Evolutionary conservation across 345 rosid species (phyloP), one percentile per base, ranked within the genome.

Genomic region (Hibiscus syriacus): DNA sequence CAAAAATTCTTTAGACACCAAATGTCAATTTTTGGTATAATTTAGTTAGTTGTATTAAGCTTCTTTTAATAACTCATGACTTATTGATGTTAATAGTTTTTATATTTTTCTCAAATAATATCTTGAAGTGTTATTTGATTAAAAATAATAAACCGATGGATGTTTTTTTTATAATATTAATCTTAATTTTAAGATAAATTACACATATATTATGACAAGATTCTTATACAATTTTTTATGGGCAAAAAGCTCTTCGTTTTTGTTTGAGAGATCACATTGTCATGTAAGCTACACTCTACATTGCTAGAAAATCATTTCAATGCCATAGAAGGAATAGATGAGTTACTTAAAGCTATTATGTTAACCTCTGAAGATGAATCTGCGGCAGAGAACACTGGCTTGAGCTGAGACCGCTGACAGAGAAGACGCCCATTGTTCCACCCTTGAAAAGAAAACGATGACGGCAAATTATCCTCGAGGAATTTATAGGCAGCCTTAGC

Each of bases 401-500:
- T 94, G 54, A 94, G 92, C 56, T 87, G 97, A 71, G 91, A 80
- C 69, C 83, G 74, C 72, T 87, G 95, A 80, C 96, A 89, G 76
- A 86, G 84, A 72, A 94, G 85, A 69, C 99, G 85, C 63, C 96
- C 99, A 68, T 83, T 86, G 55, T 83, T 94, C 99, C 99, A 87
- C 52, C 80, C 78, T 3, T 96, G 80, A 78, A 79, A 84, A 71
- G 82, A 82, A 80, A 91, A 91, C 49, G 86, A 79, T n/a, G 90
- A 70, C 50, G 91, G 75, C 27, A 79, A 80, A 39, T 85, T 77
- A 45, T 89, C 90, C 78, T 89, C 88, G 58, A 94, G 74, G 78
- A 82, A 86, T 56, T 86, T 72, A 70, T 70, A 78, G 34, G 83
- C 90, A 60, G 89, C 91, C 81, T 87, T 91, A 6, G 80, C 79